A percentile compares a stretch with the other conserved stretches of the same genome.
These are phyloP conservation scores for Aspergillus ibericus DNA, from an alignment of 2,329 filamentous ascomycete genomes.

Conservation along the genomic window DNA sequence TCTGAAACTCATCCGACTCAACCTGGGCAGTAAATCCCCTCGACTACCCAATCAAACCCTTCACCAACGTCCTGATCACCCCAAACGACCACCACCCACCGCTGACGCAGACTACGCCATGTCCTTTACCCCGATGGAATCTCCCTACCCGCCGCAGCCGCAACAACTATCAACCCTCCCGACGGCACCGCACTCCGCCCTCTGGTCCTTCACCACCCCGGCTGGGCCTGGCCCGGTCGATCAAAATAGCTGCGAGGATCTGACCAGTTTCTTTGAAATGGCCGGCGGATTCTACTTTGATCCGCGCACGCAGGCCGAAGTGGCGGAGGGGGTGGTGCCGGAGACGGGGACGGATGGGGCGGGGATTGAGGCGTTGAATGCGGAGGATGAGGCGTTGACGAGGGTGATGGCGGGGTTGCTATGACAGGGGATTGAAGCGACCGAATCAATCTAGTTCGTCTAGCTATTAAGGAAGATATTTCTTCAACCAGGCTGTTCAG, in stretches of 20 bases:
- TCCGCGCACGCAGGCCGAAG: constrained; percentile 9
- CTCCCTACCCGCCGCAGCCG: neutral
- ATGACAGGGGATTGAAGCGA: too few species aligned
- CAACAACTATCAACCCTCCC: constrained; percentile 12
- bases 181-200: constrained; percentile 8
- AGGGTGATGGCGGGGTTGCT: constrained; percentile 36
- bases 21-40: constrained; percentile 37
- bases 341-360: constrained; percentile 12
- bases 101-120: neutral
- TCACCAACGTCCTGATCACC: neutral
- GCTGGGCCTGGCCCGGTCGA: constrained; percentile 6
- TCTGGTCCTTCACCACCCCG: constrained; percentile 4
- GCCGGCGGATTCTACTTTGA: constrained; percentile 50
- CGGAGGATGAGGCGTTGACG: constrained; percentile 37
- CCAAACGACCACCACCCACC: neutral
- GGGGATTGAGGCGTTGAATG: constrained; percentile 32
- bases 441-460: too few species aligned
- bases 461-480: too few species aligned
- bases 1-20: constrained; percentile 58
- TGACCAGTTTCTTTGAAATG: constrained; percentile 62
- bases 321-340: constrained; percentile 10
- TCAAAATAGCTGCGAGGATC: constrained; percentile 45
- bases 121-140: neutral
- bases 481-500: too few species aligned
- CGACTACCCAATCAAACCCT: neutral